Conservation (phyloP, 768 basidiomycete species). For the Mycena floridula region DNA sequence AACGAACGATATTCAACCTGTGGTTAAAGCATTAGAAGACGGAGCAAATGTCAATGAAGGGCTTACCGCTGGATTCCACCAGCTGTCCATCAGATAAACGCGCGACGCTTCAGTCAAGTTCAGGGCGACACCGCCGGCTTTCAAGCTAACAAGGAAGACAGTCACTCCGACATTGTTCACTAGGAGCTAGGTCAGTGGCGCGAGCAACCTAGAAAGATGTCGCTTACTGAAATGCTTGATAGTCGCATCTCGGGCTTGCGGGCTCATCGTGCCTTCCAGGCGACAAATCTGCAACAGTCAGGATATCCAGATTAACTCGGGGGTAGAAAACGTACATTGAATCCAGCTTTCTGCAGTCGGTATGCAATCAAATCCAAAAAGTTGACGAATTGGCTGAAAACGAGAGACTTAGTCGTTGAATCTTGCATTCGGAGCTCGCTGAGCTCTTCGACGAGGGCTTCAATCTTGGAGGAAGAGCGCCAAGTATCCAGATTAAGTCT, state of each 20-base stretch:
- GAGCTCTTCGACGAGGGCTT: slow-evolving; percentile 92
- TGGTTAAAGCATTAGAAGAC: background rate
- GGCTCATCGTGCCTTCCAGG: slow-evolving; percentile 95
- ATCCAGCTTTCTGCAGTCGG: slow-evolving; percentile 86
- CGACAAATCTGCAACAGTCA: slow-evolving; percentile 66
- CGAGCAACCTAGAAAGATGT: background rate
- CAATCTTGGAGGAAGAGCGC: slow-evolving; percentile 96
- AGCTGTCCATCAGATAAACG: slow-evolving; percentile 95
- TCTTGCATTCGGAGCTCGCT: slow-evolving; percentile 78
- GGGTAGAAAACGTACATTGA: slow-evolving; percentile 51
- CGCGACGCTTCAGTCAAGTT: slow-evolving; percentile 89
- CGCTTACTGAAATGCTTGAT: slow-evolving; percentile 90
- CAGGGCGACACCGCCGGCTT: slow-evolving; percentile 91
- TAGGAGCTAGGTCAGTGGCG: slow-evolving; percentile 20
- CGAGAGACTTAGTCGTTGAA: slow-evolving; percentile 90
- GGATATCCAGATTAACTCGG: background rate
- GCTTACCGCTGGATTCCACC: slow-evolving; percentile 96
- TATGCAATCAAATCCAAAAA: slow-evolving; percentile 92
- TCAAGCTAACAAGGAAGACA: slow-evolving; percentile 94
- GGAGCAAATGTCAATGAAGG: slow-evolving; percentile 2
- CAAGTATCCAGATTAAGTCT: slow-evolving; percentile 84
- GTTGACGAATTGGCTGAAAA: slow-evolving; percentile 94
- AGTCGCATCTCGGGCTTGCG: slow-evolving; percentile 89
- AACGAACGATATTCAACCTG: slow-evolving; percentile 76
- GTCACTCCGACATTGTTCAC: slow-evolving; percentile 93